A percentile compares a stretch with the other conserved stretches of the same genome.
phyloP scores from a whole-genome alignment of 208 protist genomes.

The Pavlovales sp. region DNA sequence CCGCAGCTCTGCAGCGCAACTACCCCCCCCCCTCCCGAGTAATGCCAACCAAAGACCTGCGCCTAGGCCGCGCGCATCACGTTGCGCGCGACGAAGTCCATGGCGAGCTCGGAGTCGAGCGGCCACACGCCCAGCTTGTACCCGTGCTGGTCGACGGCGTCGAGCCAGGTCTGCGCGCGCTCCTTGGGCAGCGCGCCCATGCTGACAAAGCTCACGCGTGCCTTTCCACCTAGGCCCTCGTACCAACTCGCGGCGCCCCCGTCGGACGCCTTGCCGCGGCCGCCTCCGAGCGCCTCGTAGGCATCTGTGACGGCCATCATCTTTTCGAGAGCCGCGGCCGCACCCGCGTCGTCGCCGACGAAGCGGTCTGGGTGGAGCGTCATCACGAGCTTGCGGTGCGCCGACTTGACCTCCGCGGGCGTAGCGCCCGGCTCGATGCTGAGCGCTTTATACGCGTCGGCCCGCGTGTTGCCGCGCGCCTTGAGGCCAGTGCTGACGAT shows the following conservation, averaged over 20 bases:
- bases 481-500: not conserved
- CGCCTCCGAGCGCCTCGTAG: slow-evolving; percentile 23
- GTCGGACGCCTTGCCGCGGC: not conserved
- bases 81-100: slow-evolving; percentile 6
- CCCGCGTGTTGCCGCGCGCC: not conserved
- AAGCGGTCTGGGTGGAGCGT: slow-evolving; percentile 27
- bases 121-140: not conserved
- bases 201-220: not conserved
- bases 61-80: not conserved
- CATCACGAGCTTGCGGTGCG: slow-evolving; percentile 34
- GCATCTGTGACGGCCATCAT: slow-evolving; percentile 10
- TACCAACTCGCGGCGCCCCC: not conserved
- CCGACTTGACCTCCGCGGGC: not conserved
- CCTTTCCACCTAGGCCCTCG: slow-evolving; percentile 5
- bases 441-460: not conserved
- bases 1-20: too few relatives aligned
- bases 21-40: too few relatives aligned
- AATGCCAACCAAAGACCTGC: too few relatives aligned
- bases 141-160: not conserved
- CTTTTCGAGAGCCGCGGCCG: not conserved
- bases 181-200: not conserved
- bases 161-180: not conserved
- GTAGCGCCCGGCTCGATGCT: slow-evolving; percentile 4
- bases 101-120: not conserved
- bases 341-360: slow-evolving; percentile 17